These are phyloP conservation scores for Trichocladium uniseriatum DNA, from an alignment of 495 filamentous ascomycete species.

Conservation along the genomic window DNA sequence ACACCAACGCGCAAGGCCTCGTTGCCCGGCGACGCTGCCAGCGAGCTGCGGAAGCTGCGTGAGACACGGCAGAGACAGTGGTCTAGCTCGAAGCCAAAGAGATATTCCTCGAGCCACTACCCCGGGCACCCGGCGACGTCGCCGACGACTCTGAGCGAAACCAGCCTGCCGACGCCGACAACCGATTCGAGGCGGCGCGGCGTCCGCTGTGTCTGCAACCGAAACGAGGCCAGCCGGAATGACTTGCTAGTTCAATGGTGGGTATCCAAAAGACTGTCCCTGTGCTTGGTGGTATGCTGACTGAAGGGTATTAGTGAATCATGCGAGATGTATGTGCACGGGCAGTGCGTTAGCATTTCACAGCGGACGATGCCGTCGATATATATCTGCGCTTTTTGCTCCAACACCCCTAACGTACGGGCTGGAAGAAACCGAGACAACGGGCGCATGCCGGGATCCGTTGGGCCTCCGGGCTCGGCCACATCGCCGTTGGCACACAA, in stretches of 20 bases:
- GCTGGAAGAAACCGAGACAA: conserved; percentile 54
- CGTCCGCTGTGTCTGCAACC: conserved; percentile 67
- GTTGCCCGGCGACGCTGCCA: conserved; percentile 34
- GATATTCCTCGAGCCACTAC: conserved; percentile 14
- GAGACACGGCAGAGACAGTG: conserved; percentile 51
- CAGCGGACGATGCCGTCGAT: conserved; percentile 56
- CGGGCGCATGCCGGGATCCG: conserved; percentile 29
- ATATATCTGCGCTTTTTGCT: conserved; percentile 75
- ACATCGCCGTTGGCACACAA: conserved; percentile 47
- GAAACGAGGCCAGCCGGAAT: conserved; percentile 40
- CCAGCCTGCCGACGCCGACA: conserved; percentile 56
- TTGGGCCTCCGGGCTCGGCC: conserved; percentile 19
- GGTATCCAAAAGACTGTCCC: too few relatives aligned
- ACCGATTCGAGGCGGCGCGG: conserved; percentile 46
- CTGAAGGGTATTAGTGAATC: conserved; percentile 51
- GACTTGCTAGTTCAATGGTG: conserved; percentile 82
- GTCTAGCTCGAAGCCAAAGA: conserved; percentile 25
- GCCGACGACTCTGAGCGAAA: conserved; percentile 59
- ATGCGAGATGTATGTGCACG: conserved; percentile 79
- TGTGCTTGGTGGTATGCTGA: conserved; percentile 8
- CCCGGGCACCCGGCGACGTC: conserved; percentile 33
- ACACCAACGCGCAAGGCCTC: conserved; percentile 22
- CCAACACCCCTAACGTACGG: conserved; percentile 60
- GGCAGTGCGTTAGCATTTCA: conserved; percentile 64
- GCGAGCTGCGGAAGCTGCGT: conserved; percentile 64